Base-by-base conservation (phyloP, 805 yeast species). In the Wickerhamiella alocasiicola region DNA sequence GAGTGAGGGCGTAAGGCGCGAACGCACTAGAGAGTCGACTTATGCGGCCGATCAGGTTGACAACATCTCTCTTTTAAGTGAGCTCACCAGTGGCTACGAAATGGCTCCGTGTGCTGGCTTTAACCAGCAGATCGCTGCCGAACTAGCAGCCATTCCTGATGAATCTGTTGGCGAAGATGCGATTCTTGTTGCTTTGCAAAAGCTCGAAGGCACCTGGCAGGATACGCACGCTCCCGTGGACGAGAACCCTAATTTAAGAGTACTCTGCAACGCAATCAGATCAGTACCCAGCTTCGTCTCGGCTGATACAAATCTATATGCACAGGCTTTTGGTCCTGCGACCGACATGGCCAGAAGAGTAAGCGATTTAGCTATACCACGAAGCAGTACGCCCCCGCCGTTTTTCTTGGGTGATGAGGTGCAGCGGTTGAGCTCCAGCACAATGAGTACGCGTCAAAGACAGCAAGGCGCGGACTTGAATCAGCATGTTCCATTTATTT, bases 121-220 rank as follows among this genome's bases (percentile, higher is more conserved):
- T 38, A 63, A 71, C 23, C 60, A 66, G n/a, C 71, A 68, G 3
- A 78, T 76, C 2, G 75, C 81, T 34, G 80, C 79, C 31, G 83
- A 78, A 52, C 67, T 85, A 36, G 93, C 93, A 1, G 80, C 81
- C 5, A 74, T 87, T 38, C 88, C 95, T 0, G 95, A 88, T 56
- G 85, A 79, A 35, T 67, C 76, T 0, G 72, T 68, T 21, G 17
- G 19, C 4, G 73, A 69, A 13, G 81, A 83, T 57, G 95, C 94
- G 0, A 64, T 85, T 11, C 70, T 67, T 39, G 73, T 76, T 35
- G 85, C 97, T 0, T 64, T 87, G 49, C 66, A 66, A 60, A 87
- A 81, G 59, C 64, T 88, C 23, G 93, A 82, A 59, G 97, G 95
- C 1, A 72, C 66, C 9, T 43, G 33, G 9, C 24, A 35, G 37